phyloP scores from a whole-genome alignment of 805 yeast species.

The Cyberlindnera meyerae region DNA sequence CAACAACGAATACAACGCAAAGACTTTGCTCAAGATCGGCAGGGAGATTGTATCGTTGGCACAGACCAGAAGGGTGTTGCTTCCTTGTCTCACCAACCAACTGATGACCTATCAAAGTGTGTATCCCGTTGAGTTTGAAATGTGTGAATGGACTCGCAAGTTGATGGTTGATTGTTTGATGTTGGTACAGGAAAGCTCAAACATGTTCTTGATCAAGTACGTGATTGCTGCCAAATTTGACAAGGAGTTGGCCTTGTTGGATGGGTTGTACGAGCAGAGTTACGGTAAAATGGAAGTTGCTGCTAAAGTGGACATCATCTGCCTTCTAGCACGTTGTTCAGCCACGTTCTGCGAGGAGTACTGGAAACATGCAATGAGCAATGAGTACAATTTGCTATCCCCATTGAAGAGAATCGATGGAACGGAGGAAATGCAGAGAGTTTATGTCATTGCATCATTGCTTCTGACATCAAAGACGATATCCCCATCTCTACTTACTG shows the following conservation, averaged over 20 bases:
- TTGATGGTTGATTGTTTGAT: constrained; percentile 42
- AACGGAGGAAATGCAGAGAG: constrained; percentile 60
- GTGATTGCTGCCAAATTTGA: constrained; percentile 53
- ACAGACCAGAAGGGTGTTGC: constrained; percentile 59
- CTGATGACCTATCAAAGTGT: constrained; percentile 41
- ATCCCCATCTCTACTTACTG: constrained; percentile 21
- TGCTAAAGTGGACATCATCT: constrained; percentile 45
- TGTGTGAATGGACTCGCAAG: constrained; percentile 45
- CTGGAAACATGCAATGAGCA: constrained; percentile 23
- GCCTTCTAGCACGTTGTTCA: constrained; percentile 37
- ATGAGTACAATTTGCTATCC: constrained; percentile 37
- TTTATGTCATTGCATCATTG: constrained; percentile 51
- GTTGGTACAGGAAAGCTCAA: constrained; percentile 49
- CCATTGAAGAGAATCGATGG: constrained; percentile 61
- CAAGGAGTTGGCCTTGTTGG: constrained; percentile 31
- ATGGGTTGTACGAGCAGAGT: constrained; percentile 36
- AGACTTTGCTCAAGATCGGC: constrained; percentile 29
- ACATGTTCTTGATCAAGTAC: constrained; percentile 55
- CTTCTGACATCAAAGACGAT: constrained; percentile 38
- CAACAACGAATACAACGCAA: constrained; percentile 26
- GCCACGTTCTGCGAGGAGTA: constrained; percentile 21
- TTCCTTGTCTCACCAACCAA: constrained; percentile 52
- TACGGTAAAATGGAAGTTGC: constrained; percentile 59
- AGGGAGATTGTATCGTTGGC: constrained; percentile 43
- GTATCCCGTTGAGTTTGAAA: constrained; percentile 32